These are phyloP conservation scores for Pythium chondricola DNA, from an alignment of 352 stramenopile species.

Conservation along the genomic window DNA sequence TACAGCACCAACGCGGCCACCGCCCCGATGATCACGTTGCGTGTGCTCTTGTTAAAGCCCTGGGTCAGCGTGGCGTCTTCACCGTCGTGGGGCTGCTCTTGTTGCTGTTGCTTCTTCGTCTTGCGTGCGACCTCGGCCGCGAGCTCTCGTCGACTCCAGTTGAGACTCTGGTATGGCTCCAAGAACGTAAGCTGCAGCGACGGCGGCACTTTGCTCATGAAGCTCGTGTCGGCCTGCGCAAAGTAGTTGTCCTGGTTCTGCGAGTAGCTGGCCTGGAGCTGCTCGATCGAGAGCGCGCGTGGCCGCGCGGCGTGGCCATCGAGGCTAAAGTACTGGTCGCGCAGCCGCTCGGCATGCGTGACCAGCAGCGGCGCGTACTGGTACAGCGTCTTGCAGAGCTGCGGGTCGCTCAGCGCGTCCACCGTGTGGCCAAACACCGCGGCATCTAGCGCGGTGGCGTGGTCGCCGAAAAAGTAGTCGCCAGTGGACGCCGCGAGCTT, in stretches of 20 bases:
- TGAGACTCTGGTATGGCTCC: constrained; percentile 73
- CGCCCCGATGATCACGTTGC: constrained; percentile 77
- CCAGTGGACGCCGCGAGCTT: constrained; percentile 54
- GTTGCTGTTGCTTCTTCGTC: constrained; percentile 26
- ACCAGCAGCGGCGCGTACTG: constrained; percentile 74
- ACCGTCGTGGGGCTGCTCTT: constrained; percentile 11
- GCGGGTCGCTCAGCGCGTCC: constrained; percentile 66
- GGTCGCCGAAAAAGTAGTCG: constrained; percentile 66
- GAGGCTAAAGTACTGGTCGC: constrained; percentile 63
- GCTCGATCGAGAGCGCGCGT: constrained; percentile 18
- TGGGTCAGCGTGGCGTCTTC: constrained; percentile 4
- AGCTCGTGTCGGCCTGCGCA: constrained; percentile 31
- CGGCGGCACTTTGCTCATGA: constrained; percentile 66
- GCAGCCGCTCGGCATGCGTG: constrained; percentile 59
- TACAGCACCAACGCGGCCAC: constrained; percentile 69
- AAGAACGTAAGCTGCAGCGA: constrained; percentile 63
- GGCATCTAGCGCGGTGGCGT: constrained; percentile 66
- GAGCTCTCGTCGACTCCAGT: constrained; percentile 76
- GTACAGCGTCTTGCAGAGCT: constrained; percentile 61
- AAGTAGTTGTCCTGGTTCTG: constrained; percentile 80
- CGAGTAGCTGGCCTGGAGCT: constrained; percentile 34
- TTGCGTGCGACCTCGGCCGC: constrained; percentile 45
- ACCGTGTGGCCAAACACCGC: constrained; percentile 80
- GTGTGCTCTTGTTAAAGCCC: constrained; percentile 64
- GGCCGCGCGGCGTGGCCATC: constrained; percentile 33